These are phyloP conservation scores for Fagopyrum homotropicum DNA, from an alignment of 148 eudicot genomes.

Conservation along the genomic window DNA sequence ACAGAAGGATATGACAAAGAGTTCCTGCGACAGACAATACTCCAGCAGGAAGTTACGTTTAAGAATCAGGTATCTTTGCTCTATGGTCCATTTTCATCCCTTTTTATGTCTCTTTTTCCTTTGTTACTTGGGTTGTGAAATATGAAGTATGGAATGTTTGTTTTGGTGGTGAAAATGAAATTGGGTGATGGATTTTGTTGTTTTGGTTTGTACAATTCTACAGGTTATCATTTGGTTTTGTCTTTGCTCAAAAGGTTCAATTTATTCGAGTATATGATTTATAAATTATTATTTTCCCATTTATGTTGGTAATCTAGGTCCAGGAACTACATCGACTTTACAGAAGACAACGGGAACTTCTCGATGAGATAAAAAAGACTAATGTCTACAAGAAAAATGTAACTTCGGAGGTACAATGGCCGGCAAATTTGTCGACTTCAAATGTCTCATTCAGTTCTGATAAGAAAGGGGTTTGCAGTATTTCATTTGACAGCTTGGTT, in stretches of 20 bases:
- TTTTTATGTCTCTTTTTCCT: not conserved
- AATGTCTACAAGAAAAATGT: not conserved
- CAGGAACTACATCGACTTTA: constrained; percentile 7
- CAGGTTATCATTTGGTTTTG: not conserved
- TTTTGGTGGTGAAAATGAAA: constrained; percentile 7
- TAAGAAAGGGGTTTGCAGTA: not conserved
- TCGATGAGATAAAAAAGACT: not conserved
- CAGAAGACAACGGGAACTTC: constrained; percentile 8
- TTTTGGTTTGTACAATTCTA: not conserved
- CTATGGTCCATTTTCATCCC: not conserved
- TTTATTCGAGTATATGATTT: no score
- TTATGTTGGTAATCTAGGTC: constrained; percentile 1
- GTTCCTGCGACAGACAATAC: constrained; percentile 44
- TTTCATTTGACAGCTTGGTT: not conserved
- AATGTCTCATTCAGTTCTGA: not conserved
- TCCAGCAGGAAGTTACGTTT: constrained; percentile 45
- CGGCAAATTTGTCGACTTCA: not conserved
- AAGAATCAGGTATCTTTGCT: constrained; percentile 41
- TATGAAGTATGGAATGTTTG: not conserved
- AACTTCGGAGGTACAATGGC: not conserved
- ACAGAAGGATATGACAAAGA: constrained; percentile 36
- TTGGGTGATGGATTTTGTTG: not conserved
- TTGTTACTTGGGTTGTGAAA: not conserved
- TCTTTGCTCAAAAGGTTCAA: not conserved
- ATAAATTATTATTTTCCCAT: not conserved